A percentile compares a stretch with the other conserved stretches of the same genome.
These are phyloP conservation scores for Populus simonii DNA, from an alignment of 345 rosid species.

Conservation along the genomic window DNA sequence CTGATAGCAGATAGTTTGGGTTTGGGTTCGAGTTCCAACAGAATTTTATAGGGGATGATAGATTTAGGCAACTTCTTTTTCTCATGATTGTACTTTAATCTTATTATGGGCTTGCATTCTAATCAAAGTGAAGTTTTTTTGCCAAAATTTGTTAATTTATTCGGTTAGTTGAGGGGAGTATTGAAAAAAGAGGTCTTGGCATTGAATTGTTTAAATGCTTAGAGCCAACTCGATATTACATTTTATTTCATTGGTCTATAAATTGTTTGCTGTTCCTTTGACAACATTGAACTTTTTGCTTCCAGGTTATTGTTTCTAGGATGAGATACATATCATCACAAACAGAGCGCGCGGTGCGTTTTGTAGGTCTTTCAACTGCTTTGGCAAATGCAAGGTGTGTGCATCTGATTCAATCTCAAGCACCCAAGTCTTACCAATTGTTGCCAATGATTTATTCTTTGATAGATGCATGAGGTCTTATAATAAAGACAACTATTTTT, in stretches of 20 bases:
- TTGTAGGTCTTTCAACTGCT: constrained; percentile 95
- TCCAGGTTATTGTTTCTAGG: constrained; percentile 95
- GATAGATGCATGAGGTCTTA: no score
- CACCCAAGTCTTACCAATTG: background rate
- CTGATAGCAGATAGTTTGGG: no score
- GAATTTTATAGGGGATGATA: background rate
- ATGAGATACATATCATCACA: constrained; percentile 99
- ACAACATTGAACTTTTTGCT: constrained; percentile 14
- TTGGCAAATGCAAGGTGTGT: constrained; percentile 93
- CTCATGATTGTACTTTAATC: background rate
- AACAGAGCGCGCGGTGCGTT: constrained; percentile 87
- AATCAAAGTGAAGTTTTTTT: background rate
- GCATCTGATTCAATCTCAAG: background rate
- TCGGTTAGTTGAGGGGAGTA: background rate
- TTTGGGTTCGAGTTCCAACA: background rate
- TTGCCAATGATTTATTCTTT: no score
- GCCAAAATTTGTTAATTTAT: background rate
- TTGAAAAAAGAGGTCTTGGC: no score
- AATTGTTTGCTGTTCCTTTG: background rate
- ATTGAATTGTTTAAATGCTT: background rate
- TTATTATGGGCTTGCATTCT: background rate
- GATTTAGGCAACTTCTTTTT: no score
- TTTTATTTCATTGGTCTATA: background rate
- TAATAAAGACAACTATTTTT: no score
- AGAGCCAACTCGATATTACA: background rate